Percentiles rank a stretch among this genome's conserved stretches.
Evolutionary conservation across 805 yeast genomes (phyloP).

Genomic region (Debaryomyces hansenii): DNA sequence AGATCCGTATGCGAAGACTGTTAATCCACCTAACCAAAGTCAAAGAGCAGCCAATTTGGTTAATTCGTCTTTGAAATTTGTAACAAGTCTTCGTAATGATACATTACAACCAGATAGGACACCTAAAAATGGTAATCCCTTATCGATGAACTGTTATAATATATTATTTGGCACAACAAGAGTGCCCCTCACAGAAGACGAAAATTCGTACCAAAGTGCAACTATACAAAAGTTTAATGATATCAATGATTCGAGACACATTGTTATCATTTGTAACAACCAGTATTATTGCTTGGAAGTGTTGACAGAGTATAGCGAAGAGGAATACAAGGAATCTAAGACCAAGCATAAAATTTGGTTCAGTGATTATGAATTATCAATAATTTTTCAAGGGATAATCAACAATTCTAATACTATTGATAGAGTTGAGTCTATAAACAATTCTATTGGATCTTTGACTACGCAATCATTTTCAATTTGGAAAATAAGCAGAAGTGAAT

Average conservation of each 20-base stretch:
- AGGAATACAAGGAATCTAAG: constrained; percentile 12
- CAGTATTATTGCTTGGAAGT: constrained; percentile 54
- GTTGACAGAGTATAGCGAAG: constrained; percentile 28
- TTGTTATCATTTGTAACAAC: constrained; percentile 49
- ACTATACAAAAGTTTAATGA: constrained; percentile 33
- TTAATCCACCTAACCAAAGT: constrained; percentile 63
- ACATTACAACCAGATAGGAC: constrained; percentile 58
- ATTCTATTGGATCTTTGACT: constrained; percentile 54
- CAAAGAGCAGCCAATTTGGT: constrained; percentile 68
- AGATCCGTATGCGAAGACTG: constrained; percentile 60
- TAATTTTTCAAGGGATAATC: constrained; percentile 43
- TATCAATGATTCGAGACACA: constrained; percentile 44
- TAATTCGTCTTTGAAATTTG: constrained; percentile 65
- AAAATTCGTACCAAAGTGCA: constrained; percentile 30
- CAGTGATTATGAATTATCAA: constrained; percentile 50
- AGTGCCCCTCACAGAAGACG: constrained; percentile 28
- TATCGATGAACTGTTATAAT: constrained; percentile 68
- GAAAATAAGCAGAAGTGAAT: constrained; percentile 45
- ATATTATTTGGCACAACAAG: constrained; percentile 73
- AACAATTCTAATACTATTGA: constrained; percentile 35
- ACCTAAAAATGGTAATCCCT: constrained; percentile 48
- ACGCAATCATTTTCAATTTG: constrained; percentile 53
- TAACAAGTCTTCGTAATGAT: constrained; percentile 55
- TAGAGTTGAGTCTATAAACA: constrained; percentile 38
- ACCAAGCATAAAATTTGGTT: constrained; percentile 48